Percentiles rank a stretch among this genome's conserved stretches.
phyloP scores from a whole-genome alignment of 1,284 basidiomycete genomes.

The Malassezia arunalokei region DNA sequence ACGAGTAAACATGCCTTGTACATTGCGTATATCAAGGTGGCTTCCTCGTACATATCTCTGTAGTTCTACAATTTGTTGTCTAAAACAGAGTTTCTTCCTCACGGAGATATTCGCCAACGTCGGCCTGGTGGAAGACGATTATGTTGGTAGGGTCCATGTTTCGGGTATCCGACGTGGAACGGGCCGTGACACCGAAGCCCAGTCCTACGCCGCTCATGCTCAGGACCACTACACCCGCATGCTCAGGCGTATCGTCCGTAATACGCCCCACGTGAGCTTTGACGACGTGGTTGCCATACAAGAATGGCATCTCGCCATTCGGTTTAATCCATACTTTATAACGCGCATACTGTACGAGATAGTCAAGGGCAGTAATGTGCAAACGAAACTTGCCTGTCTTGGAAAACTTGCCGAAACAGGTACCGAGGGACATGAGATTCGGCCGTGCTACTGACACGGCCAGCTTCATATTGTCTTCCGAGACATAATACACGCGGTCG shows the following conservation, averaged over 20 bases:
- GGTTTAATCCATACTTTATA: conserved; percentile 99
- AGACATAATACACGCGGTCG: conserved; percentile 43
- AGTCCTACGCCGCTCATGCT: conserved; percentile 82
- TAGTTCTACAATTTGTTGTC: neutral
- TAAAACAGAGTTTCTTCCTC: conserved; percentile 42
- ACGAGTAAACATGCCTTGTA: conserved; percentile 1
- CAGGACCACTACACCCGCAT: conserved; percentile 93
- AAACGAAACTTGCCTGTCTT: conserved; percentile 97
- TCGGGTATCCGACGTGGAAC: conserved; percentile 86
- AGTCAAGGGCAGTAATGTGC: conserved; percentile 84
- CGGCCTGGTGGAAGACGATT: conserved; percentile 93
- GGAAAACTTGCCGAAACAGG: conserved; percentile 94
- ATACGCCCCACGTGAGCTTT: conserved; percentile 98
- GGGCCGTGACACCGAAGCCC: conserved; percentile 95
- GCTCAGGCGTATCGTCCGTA: conserved; percentile 96
- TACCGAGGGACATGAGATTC: conserved; percentile 84
- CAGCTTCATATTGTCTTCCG: conserved; percentile 61
- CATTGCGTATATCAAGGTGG: neutral
- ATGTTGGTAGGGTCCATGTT: conserved; percentile 97
- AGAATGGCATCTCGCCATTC: conserved; percentile 96
- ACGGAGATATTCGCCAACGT: conserved; percentile 43
- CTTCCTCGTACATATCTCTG: neutral
- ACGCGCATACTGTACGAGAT: conserved; percentile 89
- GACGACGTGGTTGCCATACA: conserved; percentile 96
- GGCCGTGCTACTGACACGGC: conserved; percentile 82